Percentiles rank a stretch among this genome's conserved stretches.
phyloP scores from a whole-genome alignment of 768 basidiomycete species.

The Mycena floridula region DNA sequence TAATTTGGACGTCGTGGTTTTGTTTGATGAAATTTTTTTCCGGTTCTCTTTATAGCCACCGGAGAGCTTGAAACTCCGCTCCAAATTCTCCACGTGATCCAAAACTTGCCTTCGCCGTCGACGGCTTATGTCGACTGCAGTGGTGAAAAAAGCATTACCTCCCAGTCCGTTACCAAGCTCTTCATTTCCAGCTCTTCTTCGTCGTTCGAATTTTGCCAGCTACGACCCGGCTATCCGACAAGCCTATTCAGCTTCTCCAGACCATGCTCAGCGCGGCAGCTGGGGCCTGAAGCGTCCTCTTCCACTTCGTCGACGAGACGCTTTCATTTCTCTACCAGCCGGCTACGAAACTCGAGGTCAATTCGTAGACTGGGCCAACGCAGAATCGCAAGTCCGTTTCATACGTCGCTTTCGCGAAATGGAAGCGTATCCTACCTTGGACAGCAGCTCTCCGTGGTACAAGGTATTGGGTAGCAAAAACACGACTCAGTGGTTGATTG shows the following conservation, averaged over 20 bases:
- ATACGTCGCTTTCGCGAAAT: slow-evolving; percentile 64
- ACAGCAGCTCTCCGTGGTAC: slow-evolving; percentile 28
- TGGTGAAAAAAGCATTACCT: too few species aligned
- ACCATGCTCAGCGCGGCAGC: slow-evolving; percentile 70
- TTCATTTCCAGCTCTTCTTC: slow-evolving; percentile 70
- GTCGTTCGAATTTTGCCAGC: slow-evolving; percentile 76
- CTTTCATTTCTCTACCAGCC: slow-evolving; percentile 57
- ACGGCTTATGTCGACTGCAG: too few species aligned
- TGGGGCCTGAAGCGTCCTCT: slow-evolving; percentile 86
- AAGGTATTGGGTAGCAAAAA: slow-evolving; percentile 29
- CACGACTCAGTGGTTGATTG: slow-evolving; percentile 27
- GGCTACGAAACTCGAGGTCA: slow-evolving; percentile 63
- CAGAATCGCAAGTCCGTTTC: slow-evolving; percentile 60
- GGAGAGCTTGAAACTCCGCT: too few species aligned
- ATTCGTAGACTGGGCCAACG: slow-evolving; percentile 74
- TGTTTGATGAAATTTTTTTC: too few species aligned
- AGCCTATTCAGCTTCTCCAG: slow-evolving; percentile 66
- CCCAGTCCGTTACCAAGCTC: too few species aligned
- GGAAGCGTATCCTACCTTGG: slow-evolving; percentile 29
- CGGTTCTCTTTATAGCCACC: too few species aligned
- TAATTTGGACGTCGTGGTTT: slow-evolving; percentile 72
- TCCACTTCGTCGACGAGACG: slow-evolving; percentile 54
- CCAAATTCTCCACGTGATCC: too few species aligned
- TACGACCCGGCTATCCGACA: slow-evolving; percentile 75
- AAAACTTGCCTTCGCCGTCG: too few species aligned